phyloP scores from a whole-genome alignment of 1,139 yeast species.

The Geotrichum citri-aurantii region DNA sequence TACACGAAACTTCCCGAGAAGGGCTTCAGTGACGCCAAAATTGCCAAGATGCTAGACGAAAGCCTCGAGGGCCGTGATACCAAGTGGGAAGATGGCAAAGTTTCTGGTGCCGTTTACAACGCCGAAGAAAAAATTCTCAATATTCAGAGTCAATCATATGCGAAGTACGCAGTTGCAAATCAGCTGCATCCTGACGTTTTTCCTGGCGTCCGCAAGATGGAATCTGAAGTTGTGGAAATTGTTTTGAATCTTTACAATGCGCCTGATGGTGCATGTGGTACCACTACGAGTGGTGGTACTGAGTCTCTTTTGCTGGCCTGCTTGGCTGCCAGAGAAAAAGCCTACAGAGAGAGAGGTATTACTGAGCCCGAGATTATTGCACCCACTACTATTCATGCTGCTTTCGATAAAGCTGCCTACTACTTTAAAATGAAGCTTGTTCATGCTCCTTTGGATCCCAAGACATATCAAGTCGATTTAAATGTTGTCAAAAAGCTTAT shows the following conservation, averaged over 20 bases:
- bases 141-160: constrained; percentile 72
- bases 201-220: constrained; percentile 96
- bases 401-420: constrained; percentile 87
- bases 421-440: constrained; percentile 84
- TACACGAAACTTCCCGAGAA: constrained; percentile 49
- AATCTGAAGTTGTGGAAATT: constrained; percentile 91
- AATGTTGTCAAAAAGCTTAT: constrained; percentile 57
- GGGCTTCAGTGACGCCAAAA: constrained; percentile 48
- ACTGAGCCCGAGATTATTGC: constrained; percentile 81
- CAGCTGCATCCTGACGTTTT: constrained; percentile 96
- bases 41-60: constrained; percentile 44
- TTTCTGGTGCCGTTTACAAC: constrained; percentile 95
- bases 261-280: constrained; percentile 66
- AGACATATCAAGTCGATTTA: constrained; percentile 62
- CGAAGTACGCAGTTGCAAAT: constrained; percentile 76
- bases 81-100: constrained; percentile 77
- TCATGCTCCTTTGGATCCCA: constrained; percentile 71
- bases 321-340: constrained; percentile 69
- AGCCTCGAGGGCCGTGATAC: constrained; percentile 49
- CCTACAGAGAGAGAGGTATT: constrained; percentile 57
- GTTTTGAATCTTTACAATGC: constrained; percentile 75
- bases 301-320: constrained; percentile 85
- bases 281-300: constrained; percentile 96
- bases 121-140: constrained; percentile 74
- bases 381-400: constrained; percentile 90